Base-by-base conservation (phyloP, 1,284 basidiomycete genomes). In the Ceratobasidium sp. region DNA sequence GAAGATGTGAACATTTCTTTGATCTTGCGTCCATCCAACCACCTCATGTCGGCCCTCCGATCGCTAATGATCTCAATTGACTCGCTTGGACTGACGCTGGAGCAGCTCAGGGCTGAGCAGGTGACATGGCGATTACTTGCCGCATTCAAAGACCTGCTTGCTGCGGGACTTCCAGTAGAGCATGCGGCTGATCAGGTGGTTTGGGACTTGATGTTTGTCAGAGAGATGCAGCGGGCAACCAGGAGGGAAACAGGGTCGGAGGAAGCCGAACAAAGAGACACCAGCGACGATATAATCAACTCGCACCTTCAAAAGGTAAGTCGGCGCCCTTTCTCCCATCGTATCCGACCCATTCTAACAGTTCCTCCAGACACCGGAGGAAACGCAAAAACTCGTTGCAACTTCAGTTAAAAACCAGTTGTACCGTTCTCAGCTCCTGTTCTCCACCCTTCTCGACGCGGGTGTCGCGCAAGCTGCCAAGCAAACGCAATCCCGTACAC, bases 11-110 rank as follows among this genome's bases (percentile, higher is more conserved):
- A 67, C 56, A 70, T 79, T 34, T 46, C 73, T 65, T 78, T 80
- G n/a, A 81, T 83, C 62, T 81, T 80, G 66, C 85, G 85, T 19
- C 89, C 90, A 70, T 92, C 91, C 56, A 82, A 87, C 62, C 81
- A 84, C 51, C 84, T 92, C 54, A 84, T 90, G 76, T 85, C 87
- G 57, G 88, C 89, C 13, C 81, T 93, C 61, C 82, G 90, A 62
- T 83, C 84, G 0, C 82, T 93, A n/a, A 88, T 88, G 46, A 85
- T 85, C 13, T 86, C 86, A 3, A 82, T 91, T 69, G 88, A 89
- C 77, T 86, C 87, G 25, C 81, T 92, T 17, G 88, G 89, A 1
- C 70, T 80, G 29, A 64, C 79, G 6, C 32, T 76, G n/a, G 70
- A 69, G 19, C 44, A 78, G 13, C 54, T 80, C n/a, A 57, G 81